Percentiles rank a stretch among this genome's conserved stretches.
phyloP scores from a whole-genome alignment of 177 flowering plant genomes.

The Telopea speciosissima region DNA sequence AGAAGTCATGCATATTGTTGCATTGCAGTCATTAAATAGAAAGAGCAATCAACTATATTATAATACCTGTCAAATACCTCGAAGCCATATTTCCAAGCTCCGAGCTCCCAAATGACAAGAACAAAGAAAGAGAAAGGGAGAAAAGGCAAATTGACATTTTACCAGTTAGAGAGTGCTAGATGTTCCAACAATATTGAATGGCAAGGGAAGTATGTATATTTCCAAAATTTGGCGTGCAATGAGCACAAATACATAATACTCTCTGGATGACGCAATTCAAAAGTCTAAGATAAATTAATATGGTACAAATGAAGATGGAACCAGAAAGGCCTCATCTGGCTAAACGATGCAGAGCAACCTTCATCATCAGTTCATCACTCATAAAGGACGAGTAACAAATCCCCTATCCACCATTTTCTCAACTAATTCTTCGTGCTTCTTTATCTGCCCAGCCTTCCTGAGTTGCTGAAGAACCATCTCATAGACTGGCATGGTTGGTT shows the following conservation, averaged over 20 bases:
- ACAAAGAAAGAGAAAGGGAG: background rate
- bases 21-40: background rate
- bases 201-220: background rate
- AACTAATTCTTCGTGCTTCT: conserved; percentile 89
- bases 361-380: conserved; percentile 13
- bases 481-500: conserved; percentile 49
- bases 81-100: too few relatives aligned
- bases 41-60: too few relatives aligned
- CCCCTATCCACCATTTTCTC: conserved; percentile 87
- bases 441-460: conserved; percentile 73
- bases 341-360: background rate
- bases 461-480: conserved; percentile 65
- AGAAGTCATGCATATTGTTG: background rate
- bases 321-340: background rate
- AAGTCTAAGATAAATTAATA: background rate
- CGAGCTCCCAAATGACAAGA: background rate
- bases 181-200: background rate
- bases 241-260: background rate
- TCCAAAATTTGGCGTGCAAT: background rate
- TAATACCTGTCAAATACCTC: background rate
- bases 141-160: background rate
- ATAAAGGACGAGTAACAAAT: conserved; percentile 61
- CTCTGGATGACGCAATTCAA: background rate
- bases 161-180: background rate
- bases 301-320: background rate